Conservation (phyloP, 768 basidiomycete species). For the Psilocybe sp. region DNA sequence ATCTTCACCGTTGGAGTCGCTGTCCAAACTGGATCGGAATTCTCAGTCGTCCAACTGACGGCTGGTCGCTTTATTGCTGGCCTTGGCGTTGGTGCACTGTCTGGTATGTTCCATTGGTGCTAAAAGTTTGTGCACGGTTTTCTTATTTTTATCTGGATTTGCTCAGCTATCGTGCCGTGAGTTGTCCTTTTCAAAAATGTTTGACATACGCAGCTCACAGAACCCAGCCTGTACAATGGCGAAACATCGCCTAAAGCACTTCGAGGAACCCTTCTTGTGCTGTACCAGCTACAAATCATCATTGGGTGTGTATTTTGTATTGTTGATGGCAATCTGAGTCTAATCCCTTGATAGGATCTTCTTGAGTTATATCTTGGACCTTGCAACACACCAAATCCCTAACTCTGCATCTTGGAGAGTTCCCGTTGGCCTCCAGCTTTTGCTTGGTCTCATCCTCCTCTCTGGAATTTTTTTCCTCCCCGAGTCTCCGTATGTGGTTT, state of each 20-base stretch:
- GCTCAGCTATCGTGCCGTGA: constrained; percentile 50
- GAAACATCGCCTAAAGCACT: constrained; percentile 76
- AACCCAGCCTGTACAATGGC: constrained; percentile 62
- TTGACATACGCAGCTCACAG: constrained; percentile 17
- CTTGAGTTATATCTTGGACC: constrained; percentile 68
- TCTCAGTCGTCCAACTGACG: constrained; percentile 62
- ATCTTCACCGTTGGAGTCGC: constrained; percentile 71
- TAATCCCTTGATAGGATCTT: constrained; percentile 46
- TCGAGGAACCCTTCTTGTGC: constrained; percentile 67
- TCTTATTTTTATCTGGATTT: neutral
- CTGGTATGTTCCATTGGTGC: constrained; percentile 35
- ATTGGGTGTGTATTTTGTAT: constrained; percentile 42
- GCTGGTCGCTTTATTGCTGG: constrained; percentile 76
- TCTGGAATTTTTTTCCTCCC: constrained; percentile 75
- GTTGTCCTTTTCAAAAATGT: constrained; percentile 10
- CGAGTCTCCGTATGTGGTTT: constrained; percentile 65
- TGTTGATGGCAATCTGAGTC: too few relatives aligned
- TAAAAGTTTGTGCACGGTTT: neutral
- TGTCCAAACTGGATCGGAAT: constrained; percentile 64
- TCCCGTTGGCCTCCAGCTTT: constrained; percentile 71
- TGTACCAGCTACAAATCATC: constrained; percentile 82
- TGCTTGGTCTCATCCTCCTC: constrained; percentile 65
- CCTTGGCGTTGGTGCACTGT: constrained; percentile 74
- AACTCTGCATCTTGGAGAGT: constrained; percentile 70
- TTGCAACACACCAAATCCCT: constrained; percentile 54